Percentiles rank a stretch among this genome's conserved stretches.
Conservation (phyloP, 345 rosid genomes). For the Salix caprea region DNA sequence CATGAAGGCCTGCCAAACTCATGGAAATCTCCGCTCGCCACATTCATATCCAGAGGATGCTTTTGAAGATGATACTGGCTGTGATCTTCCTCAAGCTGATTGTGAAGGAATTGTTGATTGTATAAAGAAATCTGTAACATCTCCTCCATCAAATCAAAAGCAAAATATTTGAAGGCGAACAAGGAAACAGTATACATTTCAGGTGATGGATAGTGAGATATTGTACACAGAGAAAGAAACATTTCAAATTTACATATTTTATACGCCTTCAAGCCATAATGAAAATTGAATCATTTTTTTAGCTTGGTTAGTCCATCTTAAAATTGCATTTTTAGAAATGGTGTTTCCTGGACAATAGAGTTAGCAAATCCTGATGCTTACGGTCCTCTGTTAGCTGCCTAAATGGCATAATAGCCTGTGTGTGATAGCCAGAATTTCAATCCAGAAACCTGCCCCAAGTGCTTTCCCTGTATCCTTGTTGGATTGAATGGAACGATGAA, state of each 20-base stretch:
- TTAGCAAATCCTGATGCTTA: not conserved
- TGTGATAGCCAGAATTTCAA: not conserved
- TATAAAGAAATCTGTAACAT: conserved; percentile 55
- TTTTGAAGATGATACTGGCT: conserved; percentile 36
- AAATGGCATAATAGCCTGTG: not conserved
- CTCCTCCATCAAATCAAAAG: conserved; percentile 18
- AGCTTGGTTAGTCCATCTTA: not conserved
- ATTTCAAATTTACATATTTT: not conserved
- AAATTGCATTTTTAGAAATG: not conserved
- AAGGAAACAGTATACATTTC: not conserved
- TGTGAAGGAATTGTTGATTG: conserved; percentile 92
- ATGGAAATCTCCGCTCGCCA: conserved; percentile 81
- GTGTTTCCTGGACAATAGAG: not conserved
- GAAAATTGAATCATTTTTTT: not conserved
- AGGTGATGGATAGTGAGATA: not conserved
- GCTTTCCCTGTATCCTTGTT: not conserved
- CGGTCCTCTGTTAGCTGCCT: not conserved
- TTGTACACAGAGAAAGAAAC: not conserved
- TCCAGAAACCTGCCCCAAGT: not conserved
- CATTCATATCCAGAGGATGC: conserved; percentile 54
- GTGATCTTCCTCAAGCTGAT: conserved; percentile 48
- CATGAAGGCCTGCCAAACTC: conserved; percentile 89
- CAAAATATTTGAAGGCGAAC: not conserved
- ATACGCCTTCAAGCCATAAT: not conserved
- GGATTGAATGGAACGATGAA: not conserved